Conservation (phyloP, 441 rosid genomes). For the Mallotus repandus region DNA sequence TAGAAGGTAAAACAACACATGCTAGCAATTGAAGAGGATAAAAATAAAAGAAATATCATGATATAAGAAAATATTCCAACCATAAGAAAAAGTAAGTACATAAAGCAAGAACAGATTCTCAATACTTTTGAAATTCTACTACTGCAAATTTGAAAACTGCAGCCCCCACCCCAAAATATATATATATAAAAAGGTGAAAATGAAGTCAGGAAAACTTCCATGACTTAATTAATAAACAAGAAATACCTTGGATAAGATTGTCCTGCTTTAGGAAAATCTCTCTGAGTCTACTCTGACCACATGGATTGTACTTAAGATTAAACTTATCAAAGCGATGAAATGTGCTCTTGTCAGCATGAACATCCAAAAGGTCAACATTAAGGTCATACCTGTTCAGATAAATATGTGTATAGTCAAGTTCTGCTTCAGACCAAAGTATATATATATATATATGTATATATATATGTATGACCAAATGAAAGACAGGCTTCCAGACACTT, state of each 20-base stretch:
- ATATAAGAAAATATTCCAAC: neutral
- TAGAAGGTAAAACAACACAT: neutral
- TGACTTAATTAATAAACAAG: constrained; percentile 5
- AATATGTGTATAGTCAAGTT: constrained; percentile 7
- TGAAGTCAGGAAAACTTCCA: neutral
- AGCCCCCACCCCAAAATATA: neutral
- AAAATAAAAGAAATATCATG: neutral
- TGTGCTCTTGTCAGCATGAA: constrained; percentile 99
- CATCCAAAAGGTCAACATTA: constrained; percentile 97
- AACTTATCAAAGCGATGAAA: constrained; percentile 99
- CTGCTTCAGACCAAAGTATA: constrained; percentile 15
- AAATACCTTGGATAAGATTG: constrained; percentile 92
- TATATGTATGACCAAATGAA: constrained; percentile 30
- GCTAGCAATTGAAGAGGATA: neutral
- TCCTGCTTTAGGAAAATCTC: constrained; percentile 99
- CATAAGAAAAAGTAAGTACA: neutral
- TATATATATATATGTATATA: neutral
- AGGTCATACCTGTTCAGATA: constrained; percentile 73
- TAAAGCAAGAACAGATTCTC: neutral
- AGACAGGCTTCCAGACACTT: constrained; percentile 75
- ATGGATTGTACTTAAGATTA: constrained; percentile 98
- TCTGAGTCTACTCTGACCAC: constrained; percentile 99
- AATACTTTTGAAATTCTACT: neutral
- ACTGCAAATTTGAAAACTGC: neutral
- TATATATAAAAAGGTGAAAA: neutral